Base-by-base conservation (phyloP, 108 stramenopile species). In the Skeletonema tropicum region DNA sequence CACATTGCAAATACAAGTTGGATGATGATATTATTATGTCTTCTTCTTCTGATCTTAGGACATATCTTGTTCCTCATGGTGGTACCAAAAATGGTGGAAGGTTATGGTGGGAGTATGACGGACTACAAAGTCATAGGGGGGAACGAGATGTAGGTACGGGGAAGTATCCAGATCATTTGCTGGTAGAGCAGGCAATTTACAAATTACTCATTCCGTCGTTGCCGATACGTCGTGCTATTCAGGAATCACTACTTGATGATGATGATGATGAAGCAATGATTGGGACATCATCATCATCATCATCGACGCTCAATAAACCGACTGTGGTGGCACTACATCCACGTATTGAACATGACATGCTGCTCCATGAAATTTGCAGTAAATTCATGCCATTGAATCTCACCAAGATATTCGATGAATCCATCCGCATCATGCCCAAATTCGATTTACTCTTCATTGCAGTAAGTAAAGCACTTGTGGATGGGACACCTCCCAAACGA, bases 271-370 rank as follows among this genome's bases (percentile, higher is more conserved):
- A 55, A 2, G 52, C 52, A 19, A 35, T 35, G 33, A 55, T 55
- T 55, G 23, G 52, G 5, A 55, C 52, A 29, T 29, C 26, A 29
- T 29, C 26, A 29, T 29, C 26, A 55, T 21, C 52, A 35, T 35
- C 33, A 35, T 35, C 4, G 17, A 58, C 0, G 14, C 36, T 42
- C 39, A 38, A 60, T 26, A 38, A 60, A 39, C 57, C 46, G 14
- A 8, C 48, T 23, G 33, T 77, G 17, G 14, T 90, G 39, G 90
- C 89, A 12, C 45, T 94, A 32, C 93, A 94, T 75, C 88, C 90
- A 3, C 86, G 93, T n/a, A 60, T 94, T 14, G 93, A 94, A 69
- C 62, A 86, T 11, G 89, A 91, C n/a, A 94, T 94, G 90, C 30
- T 88, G 70, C 45, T 14, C 14, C 93, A 94, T 63, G 11, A 39